Evolutionary conservation across 2,329 filamentous ascomycete species (phyloP).

Genomic region (Xenoacremonium recifei): DNA sequence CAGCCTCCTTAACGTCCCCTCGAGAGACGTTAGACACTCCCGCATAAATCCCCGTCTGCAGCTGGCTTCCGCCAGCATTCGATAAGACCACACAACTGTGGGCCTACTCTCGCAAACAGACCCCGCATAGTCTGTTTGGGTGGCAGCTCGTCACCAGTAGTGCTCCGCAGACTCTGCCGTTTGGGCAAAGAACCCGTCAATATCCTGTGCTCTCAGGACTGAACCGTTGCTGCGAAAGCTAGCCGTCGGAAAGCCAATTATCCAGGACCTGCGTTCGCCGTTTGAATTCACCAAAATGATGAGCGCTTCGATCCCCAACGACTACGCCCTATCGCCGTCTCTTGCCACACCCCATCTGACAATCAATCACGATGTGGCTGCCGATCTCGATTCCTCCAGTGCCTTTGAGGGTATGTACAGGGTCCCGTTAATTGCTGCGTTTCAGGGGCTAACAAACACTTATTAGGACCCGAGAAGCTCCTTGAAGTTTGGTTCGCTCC

Average conservation of each 20-base stretch:
- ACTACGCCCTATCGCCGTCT: conserved; percentile 81
- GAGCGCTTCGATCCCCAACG: conserved; percentile 73
- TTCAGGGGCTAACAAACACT: conserved; percentile 8
- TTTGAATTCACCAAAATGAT: conserved; percentile 62
- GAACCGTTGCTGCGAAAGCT: too few relatives aligned
- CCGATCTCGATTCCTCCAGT: conserved; percentile 91
- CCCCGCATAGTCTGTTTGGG: conserved; percentile 95
- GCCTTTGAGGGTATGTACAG: conserved; percentile 76
- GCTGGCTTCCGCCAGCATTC: conserved; percentile 89
- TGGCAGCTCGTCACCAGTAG: conserved; percentile 96
- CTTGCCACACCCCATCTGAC: conserved; percentile 85
- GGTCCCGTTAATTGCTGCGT: not conserved
- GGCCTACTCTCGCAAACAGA: conserved; percentile 97
- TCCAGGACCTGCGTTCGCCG: too few relatives aligned
- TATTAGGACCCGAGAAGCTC: conserved; percentile 87
- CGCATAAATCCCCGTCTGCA: conserved; percentile 53
- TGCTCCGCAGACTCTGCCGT: conserved; percentile 73
- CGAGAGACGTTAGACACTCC: conserved; percentile 58
- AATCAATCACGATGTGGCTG: conserved; percentile 92
- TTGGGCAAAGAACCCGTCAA: conserved; percentile 30
- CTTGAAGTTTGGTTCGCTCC: conserved; percentile 98
- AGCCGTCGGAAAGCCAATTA: not conserved
- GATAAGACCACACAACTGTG: conserved; percentile 65
- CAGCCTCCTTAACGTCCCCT: conserved; percentile 88
- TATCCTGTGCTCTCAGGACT: conserved; percentile 14